Conservation (phyloP, 2,329 filamentous ascomycete species). For the Cladobotryum protrusum region DNA sequence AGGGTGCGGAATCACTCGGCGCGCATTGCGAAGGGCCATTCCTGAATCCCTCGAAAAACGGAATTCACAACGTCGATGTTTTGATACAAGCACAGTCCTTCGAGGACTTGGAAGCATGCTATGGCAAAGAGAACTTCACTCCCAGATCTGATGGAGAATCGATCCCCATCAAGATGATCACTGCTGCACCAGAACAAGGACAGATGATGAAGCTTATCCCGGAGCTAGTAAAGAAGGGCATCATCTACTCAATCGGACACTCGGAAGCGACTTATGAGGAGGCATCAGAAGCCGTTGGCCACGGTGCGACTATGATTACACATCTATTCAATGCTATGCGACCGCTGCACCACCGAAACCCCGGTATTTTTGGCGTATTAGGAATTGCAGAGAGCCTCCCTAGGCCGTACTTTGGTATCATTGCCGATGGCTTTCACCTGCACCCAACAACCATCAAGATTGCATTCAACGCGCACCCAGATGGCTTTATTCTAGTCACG, state of each 20-base stretch:
- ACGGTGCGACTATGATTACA: constrained; percentile 82
- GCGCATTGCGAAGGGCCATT: constrained; percentile 92
- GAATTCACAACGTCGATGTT: constrained; percentile 72
- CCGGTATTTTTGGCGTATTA: constrained; percentile 81
- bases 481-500: constrained; percentile 82
- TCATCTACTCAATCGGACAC: constrained; percentile 77
- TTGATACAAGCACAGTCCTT: constrained; percentile 59
- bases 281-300: constrained; percentile 62
- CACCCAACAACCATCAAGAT: constrained; percentile 86
- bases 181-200: constrained; percentile 75
- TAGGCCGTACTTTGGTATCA: constrained; percentile 80
- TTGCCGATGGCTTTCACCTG: constrained; percentile 84
- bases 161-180: constrained; percentile 67
- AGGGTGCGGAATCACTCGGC: constrained; percentile 80
- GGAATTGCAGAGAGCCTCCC: constrained; percentile 54
- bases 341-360: constrained; percentile 83
- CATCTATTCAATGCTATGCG: constrained; percentile 94
- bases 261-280: constrained; percentile 83
- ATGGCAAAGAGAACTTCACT: constrained; percentile 63
- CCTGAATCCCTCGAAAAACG: constrained; percentile 74
- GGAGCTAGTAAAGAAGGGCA: constrained; percentile 56
- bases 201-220: constrained; percentile 64
- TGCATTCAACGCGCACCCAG: constrained; percentile 77
- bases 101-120: constrained; percentile 61
- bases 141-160: constrained; percentile 28